Percentiles rank a stretch among this genome's conserved stretches.
phyloP scores from a whole-genome alignment of 2,329 filamentous ascomycete genomes.

The Leptographium wingfieldii region DNA sequence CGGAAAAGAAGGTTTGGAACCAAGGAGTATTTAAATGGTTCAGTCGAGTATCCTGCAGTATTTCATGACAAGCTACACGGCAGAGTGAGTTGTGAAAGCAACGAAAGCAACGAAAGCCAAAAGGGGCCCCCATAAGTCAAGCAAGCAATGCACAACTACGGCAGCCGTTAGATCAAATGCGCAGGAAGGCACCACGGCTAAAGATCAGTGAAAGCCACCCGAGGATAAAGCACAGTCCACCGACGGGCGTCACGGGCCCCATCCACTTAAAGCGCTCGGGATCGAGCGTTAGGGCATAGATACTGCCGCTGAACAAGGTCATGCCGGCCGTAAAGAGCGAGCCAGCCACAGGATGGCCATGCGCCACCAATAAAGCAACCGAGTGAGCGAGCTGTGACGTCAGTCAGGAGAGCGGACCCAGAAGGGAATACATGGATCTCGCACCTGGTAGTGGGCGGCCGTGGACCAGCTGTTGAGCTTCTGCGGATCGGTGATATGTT shows the following conservation, averaged over 20 bases:
- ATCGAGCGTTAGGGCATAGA: conserved; percentile 53
- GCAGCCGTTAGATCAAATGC: background rate
- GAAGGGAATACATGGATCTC: background rate
- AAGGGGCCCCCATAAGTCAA: background rate
- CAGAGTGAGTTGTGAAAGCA: no score
- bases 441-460: conserved; percentile 55
- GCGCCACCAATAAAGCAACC: conserved; percentile 44
- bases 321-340: conserved; percentile 51
- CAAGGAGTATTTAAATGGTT: no score
- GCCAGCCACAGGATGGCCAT: conserved; percentile 43
- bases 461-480: conserved; percentile 49
- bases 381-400: conserved; percentile 46
- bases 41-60: no score
- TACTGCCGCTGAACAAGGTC: conserved; percentile 52
- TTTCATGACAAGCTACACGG: no score
- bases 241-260: conserved; percentile 53
- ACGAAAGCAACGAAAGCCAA: background rate
- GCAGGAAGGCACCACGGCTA: conserved; percentile 8
- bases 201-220: conserved; percentile 40
- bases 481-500: conserved; percentile 43
- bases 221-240: conserved; percentile 50
- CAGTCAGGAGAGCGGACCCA: background rate
- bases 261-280: conserved; percentile 44
- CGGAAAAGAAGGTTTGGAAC: no score
- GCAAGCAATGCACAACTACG: background rate